Evolutionary conservation across 305 asterid species (phyloP).

Genomic region (Fraxinus floribunda): DNA sequence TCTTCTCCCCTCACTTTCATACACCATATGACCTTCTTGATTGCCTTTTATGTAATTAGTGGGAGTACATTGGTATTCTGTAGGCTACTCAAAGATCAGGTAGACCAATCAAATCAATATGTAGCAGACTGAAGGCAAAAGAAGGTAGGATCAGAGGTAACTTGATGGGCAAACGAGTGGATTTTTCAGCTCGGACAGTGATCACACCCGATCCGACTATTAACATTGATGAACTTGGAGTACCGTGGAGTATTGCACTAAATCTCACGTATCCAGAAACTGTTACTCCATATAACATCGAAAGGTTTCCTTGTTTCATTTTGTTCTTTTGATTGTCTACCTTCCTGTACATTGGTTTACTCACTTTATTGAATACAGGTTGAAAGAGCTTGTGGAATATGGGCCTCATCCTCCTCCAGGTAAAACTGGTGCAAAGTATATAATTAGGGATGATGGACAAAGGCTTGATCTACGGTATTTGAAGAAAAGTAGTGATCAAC

Average conservation of each 20-base stretch:
- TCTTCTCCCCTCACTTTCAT: constrained; percentile 5
- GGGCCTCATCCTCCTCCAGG: constrained; percentile 99
- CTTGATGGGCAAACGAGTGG: constrained; percentile 98
- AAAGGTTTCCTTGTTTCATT: constrained; percentile 54
- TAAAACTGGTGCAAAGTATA: constrained; percentile 99
- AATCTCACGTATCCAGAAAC: constrained; percentile 98
- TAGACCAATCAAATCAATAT: constrained; percentile 92
- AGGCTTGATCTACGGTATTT: constrained; percentile 98
- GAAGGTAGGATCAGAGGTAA: constrained; percentile 96
- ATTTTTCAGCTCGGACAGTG: constrained; percentile 97
- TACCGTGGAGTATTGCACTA: constrained; percentile 97
- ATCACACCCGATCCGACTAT: constrained; percentile 99
- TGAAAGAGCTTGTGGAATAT: constrained; percentile 94
- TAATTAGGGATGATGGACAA: constrained; percentile 98
- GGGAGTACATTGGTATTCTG: constrained; percentile 17
- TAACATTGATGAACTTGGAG: constrained; percentile 96
- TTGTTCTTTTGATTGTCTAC: constrained; percentile 1
- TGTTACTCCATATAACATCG: constrained; percentile 96
- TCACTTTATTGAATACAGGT: constrained; percentile 46
- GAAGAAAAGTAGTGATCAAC: constrained; percentile 97
- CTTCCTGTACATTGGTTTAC: constrained; percentile 16
- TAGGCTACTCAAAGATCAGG: constrained; percentile 98
- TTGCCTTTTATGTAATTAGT: constrained; percentile 21
- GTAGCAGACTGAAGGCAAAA: constrained; percentile 96
- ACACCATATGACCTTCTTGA: constrained; percentile 20